Percentiles rank a stretch among this genome's conserved stretches.
These are phyloP conservation scores for Naganishia sp. DNA, from an alignment of 1,284 basidiomycete species.

Conservation along the genomic window DNA sequence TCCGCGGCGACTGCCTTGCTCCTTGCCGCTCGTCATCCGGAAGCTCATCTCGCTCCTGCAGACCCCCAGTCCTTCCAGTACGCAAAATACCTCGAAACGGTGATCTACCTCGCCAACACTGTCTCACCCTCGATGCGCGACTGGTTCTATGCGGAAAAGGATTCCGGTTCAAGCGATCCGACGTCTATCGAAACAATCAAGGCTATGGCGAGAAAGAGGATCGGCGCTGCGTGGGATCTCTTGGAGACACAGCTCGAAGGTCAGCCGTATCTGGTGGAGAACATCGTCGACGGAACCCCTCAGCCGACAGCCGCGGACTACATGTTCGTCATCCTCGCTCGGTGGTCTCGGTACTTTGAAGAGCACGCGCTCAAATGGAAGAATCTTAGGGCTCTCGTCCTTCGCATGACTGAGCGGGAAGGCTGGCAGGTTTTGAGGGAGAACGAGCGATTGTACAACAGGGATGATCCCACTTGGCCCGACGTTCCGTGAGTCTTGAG, in stretches of 20 bases:
- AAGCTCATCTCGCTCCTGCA: conserved; percentile 29
- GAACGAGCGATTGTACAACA: not conserved
- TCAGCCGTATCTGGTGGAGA: conserved; percentile 22
- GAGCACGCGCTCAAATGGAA: conserved; percentile 24
- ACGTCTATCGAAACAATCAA: conserved; percentile 1
- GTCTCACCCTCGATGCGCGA: conserved; percentile 39
- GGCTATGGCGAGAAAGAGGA: conserved; percentile 4
- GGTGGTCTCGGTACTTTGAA: conserved; percentile 19
- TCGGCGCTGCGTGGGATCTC: conserved; percentile 11
- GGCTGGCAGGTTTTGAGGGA: conserved; percentile 9
- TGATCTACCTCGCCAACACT: conserved; percentile 36
- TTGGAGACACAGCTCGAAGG: conserved; percentile 17
- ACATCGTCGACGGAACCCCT: conserved; percentile 6
- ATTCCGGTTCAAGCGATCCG: not conserved
- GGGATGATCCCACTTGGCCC: conserved; percentile 20
- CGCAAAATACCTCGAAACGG: conserved; percentile 35
- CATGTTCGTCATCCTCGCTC: conserved; percentile 13
- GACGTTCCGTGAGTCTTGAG: not conserved
- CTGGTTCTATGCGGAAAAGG: conserved; percentile 39
- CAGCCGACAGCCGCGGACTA: conserved; percentile 21
- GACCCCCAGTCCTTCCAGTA: conserved; percentile 20
- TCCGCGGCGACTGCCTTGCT: conserved; percentile 35
- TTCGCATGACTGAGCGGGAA: conserved; percentile 20
- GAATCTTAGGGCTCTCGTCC: conserved; percentile 7
- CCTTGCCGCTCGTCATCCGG: conserved; percentile 35